These are phyloP conservation scores for Salix viminalis DNA, from an alignment of 345 rosid species.

Conservation along the genomic window DNA sequence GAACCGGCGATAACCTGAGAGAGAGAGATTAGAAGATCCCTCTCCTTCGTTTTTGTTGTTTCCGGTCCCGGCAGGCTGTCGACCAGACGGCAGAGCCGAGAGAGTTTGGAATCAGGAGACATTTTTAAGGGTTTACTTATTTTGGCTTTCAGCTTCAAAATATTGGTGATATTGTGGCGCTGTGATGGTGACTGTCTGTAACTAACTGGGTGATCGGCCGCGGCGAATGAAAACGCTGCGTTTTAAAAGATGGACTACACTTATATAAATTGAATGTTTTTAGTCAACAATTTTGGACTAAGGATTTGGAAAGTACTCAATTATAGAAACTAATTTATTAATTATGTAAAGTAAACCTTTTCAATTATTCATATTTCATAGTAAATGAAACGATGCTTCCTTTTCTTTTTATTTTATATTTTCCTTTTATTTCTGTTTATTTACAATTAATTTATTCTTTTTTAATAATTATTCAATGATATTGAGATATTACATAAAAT, in stretches of 20 bases:
- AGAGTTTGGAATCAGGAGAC: constrained; percentile 24
- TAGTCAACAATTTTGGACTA: too few species aligned
- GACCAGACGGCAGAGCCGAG: constrained; percentile 44
- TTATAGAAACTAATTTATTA: too few species aligned
- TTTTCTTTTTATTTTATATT: too few species aligned
- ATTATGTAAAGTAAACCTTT: too few species aligned
- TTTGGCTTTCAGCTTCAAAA: neutral
- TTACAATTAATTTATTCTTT: too few species aligned
- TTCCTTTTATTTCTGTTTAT: too few species aligned
- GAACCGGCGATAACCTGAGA: constrained; percentile 40
- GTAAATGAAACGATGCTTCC: too few species aligned
- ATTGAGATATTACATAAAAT: too few species aligned
- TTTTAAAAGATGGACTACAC: neutral
- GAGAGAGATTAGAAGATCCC: constrained; percentile 45
- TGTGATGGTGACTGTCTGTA: neutral
- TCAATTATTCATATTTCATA: too few species aligned
- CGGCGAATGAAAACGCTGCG: too few species aligned
- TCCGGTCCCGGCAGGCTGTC: constrained; percentile 35
- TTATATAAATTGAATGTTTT: neutral
- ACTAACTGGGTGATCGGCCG: neutral
- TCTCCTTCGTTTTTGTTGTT: constrained; percentile 37
- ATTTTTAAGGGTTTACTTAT: constrained; percentile 13
- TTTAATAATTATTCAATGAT: too few species aligned
- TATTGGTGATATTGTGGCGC: neutral
- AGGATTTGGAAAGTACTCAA: too few species aligned